A percentile compares a stretch with the other conserved stretches of the same genome.
These are phyloP conservation scores for Pilasporangium apinafurcum DNA, from an alignment of 352 stramenopile species.

Conservation along the genomic window DNA sequence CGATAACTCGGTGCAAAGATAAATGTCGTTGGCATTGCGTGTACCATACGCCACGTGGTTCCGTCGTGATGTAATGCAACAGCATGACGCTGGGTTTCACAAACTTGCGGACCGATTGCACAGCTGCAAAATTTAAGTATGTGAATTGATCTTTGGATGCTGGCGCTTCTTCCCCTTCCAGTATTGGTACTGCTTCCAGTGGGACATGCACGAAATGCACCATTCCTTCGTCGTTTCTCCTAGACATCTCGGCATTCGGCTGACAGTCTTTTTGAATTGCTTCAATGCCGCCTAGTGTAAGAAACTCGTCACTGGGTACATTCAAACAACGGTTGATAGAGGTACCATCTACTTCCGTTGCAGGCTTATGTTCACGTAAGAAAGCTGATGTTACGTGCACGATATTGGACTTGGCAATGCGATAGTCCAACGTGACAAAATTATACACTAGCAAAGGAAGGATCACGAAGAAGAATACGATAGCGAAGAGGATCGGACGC, in stretches of 20 bases:
- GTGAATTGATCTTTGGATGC: constrained; percentile 16
- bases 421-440: constrained; percentile 20
- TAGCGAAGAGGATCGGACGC: constrained; percentile 14
- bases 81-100: constrained; percentile 23
- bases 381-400: background rate
- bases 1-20: constrained; percentile 29
- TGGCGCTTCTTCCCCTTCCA: background rate
- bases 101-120: constrained; percentile 18
- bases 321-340: too few species aligned
- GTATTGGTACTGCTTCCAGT: constrained; percentile 12
- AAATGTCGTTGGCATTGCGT: constrained; percentile 38
- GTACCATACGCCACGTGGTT: constrained; percentile 32
- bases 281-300: background rate
- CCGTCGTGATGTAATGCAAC: constrained; percentile 26
- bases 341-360: background rate
- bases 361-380: background rate
- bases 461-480: constrained; percentile 20
- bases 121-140: constrained; percentile 28
- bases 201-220: constrained; percentile 31
- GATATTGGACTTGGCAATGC: constrained; percentile 1
- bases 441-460: constrained; percentile 24
- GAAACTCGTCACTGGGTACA: constrained; percentile 12
- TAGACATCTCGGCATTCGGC: background rate
- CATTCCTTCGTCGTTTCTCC: background rate
- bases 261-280: background rate